A percentile compares a stretch with the other conserved stretches of the same genome.
Evolutionary conservation across 306 rosid species (phyloP).

Genomic region (Rosa multiflora): DNA sequence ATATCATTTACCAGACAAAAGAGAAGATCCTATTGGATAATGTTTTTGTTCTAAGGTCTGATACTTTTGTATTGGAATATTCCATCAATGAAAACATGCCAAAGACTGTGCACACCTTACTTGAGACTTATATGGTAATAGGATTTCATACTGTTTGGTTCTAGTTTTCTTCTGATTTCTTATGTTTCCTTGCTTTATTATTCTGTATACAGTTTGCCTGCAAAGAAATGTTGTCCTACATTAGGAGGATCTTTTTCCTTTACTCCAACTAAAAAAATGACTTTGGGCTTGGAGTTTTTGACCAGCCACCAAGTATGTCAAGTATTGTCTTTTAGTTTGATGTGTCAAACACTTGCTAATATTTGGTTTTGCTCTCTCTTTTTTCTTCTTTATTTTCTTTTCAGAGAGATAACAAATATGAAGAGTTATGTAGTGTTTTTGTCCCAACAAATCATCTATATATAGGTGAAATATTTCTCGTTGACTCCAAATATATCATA

Average conservation of each 20-base stretch:
- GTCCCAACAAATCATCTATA: slow-evolving; percentile 90
- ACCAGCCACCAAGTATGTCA: slow-evolving; percentile 4
- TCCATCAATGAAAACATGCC: too few relatives aligned
- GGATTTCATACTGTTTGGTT: not conserved
- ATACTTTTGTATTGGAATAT: too few relatives aligned
- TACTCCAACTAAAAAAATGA: not conserved
- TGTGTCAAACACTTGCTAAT: slow-evolving; percentile 17
- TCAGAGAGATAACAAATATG: slow-evolving; percentile 80
- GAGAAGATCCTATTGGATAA: too few relatives aligned
- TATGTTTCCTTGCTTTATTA: not conserved
- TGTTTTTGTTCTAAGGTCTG: too few relatives aligned
- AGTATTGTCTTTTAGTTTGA: slow-evolving; percentile 2
- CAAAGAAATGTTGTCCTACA: not conserved
- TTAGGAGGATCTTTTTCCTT: not conserved
- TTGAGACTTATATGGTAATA: not conserved
- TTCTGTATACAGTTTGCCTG: not conserved
- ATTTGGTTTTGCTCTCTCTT: slow-evolving; percentile 18
- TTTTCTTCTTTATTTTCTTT: slow-evolving; percentile 9
- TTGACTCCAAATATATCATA: slow-evolving; percentile 71
- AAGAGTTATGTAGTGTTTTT: slow-evolving; percentile 87
- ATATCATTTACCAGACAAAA: too few relatives aligned
- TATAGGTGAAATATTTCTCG: slow-evolving; percentile 79
- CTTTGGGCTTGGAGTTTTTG: not conserved
- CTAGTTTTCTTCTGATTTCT: too few relatives aligned
- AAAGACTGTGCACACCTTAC: too few relatives aligned